A percentile compares a stretch with the other conserved stretches of the same genome.
Evolutionary conservation across 192 early-diverging fungal species (phyloP).

Genomic region (Tieghemiomyces parasiticus): DNA sequence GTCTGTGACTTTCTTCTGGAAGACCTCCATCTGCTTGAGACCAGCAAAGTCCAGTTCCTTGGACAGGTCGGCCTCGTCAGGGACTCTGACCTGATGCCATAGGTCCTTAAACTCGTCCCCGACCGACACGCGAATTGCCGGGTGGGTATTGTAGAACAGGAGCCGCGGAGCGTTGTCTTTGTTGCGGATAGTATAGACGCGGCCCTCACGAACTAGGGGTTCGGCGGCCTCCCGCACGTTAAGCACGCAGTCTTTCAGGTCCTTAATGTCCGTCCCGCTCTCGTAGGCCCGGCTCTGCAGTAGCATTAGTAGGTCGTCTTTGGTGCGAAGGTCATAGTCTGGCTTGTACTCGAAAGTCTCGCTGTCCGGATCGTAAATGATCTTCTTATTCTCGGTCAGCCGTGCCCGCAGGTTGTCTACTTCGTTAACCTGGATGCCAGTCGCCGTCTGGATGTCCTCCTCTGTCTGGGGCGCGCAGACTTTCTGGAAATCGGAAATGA

Average conservation of each 20-base stretch:
- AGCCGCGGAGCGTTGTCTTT: conserved; percentile 48
- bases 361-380: conserved; percentile 34
- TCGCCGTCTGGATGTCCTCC: conserved; percentile 36
- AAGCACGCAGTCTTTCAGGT: conserved; percentile 58
- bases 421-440: conserved; percentile 35
- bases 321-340: conserved; percentile 48
- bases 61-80: conserved; percentile 55
- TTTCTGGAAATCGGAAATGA: conserved; percentile 26
- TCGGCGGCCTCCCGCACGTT: conserved; percentile 35
- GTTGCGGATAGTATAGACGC: conserved; percentile 43
- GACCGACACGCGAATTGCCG: conserved; percentile 14
- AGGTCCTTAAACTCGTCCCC: conserved; percentile 49
- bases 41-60: conserved; percentile 53
- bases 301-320: conserved; percentile 52
- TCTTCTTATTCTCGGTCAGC: conserved; percentile 44
- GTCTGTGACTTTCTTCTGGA: conserved; percentile 33
- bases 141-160: conserved; percentile 45
- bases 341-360: conserved; percentile 62
- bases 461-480: conserved; percentile 40
- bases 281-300: conserved; percentile 35
- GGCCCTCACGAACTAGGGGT: conserved; percentile 34
- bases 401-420: conserved; percentile 37
- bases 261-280: conserved; percentile 56
- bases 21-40: conserved; percentile 55
- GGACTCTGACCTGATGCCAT: conserved; percentile 50